Conservation (phyloP, 345 rosid genomes). For the Brassica incana region DNA sequence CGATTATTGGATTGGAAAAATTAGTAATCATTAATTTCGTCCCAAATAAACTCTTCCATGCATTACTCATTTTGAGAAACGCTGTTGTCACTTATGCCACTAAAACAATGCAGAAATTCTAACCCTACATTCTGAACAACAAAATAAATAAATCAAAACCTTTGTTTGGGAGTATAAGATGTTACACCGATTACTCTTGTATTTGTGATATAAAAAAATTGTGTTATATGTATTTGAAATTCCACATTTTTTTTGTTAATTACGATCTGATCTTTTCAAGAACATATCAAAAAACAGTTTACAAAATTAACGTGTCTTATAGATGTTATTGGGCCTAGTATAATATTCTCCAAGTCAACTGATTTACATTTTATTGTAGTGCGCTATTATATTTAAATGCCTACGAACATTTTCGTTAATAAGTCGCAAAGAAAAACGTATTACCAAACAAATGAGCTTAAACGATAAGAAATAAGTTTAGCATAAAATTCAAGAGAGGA, state of each 20-base stretch:
- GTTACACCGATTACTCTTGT: too few relatives aligned
- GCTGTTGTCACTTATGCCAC: background rate
- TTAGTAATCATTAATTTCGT: background rate
- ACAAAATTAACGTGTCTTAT: background rate
- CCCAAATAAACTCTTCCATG: background rate
- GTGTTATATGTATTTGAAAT: too few relatives aligned
- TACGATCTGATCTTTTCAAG: background rate
- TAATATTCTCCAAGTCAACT: background rate
- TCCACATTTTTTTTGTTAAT: background rate
- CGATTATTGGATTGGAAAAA: background rate
- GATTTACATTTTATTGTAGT: background rate
- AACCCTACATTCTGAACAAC: too few relatives aligned
- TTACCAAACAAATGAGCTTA: background rate
- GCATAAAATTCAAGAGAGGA: background rate
- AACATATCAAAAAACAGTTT: background rate
- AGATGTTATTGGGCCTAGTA: background rate
- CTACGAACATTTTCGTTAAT: background rate
- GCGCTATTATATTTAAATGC: background rate
- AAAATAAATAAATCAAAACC: too few relatives aligned
- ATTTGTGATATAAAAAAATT: too few relatives aligned
- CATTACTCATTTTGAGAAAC: background rate
- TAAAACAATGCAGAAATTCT: background rate
- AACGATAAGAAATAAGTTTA: background rate
- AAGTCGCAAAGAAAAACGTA: background rate
- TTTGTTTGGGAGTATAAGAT: too few relatives aligned